Conservation (phyloP, 2,329 filamentous ascomycete species). For the Chaetomium globosum region DNA sequence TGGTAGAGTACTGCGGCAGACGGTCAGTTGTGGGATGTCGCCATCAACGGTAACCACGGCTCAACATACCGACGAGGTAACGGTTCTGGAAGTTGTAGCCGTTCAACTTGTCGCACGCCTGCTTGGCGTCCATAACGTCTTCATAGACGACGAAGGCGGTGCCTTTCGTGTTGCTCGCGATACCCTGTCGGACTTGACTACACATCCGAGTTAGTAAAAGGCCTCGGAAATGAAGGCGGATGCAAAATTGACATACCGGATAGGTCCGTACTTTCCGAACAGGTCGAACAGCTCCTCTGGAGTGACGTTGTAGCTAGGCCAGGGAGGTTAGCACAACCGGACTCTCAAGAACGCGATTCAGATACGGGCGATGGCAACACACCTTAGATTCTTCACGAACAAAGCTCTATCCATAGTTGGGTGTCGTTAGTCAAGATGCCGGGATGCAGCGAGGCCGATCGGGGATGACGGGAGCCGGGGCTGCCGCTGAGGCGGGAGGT, state of each 20-base stretch:
- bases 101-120: slow-evolving; percentile 98
- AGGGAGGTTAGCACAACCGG: slow-evolving; percentile 49
- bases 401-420: slow-evolving; percentile 70
- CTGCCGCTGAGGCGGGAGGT: slow-evolving; percentile 10
- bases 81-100: slow-evolving; percentile 99
- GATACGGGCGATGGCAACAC: slow-evolving; percentile 54
- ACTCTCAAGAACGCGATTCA: slow-evolving; percentile 52
- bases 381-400: slow-evolving; percentile 99
- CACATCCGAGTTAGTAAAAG: slow-evolving; percentile 34
- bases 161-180: slow-evolving; percentile 95
- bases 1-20: slow-evolving; percentile 59
- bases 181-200: slow-evolving; percentile 97
- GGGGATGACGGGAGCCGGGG: slow-evolving; percentile 24
- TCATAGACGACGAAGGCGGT: slow-evolving; percentile 99
- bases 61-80: slow-evolving; percentile 87
- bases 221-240: not conserved
- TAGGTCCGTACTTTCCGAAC: slow-evolving; percentile 95
- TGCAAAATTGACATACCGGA: slow-evolving; percentile 67
- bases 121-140: slow-evolving; percentile 98
- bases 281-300: slow-evolving; percentile 98
- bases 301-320: slow-evolving; percentile 90
- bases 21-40: slow-evolving; percentile 15
- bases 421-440: slow-evolving; percentile 27
- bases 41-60: slow-evolving; percentile 17
- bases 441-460: slow-evolving; percentile 19